Percentiles rank a stretch among this genome's conserved stretches.
phyloP scores from a whole-genome alignment of 2,329 filamentous ascomycete genomes.

The Chaetomium sp. region DNA sequence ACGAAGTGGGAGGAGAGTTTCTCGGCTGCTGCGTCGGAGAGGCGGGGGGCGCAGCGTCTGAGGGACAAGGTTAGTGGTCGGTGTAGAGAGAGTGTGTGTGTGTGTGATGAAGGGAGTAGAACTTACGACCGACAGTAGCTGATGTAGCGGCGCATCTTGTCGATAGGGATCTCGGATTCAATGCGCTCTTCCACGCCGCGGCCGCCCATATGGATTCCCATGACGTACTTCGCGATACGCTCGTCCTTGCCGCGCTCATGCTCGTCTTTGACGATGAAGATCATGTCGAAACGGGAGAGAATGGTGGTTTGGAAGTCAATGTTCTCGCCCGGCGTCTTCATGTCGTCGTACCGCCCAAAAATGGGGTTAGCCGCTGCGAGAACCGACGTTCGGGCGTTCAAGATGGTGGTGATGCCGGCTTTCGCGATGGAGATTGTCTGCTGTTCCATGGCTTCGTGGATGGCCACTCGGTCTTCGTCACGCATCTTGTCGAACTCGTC shows the following conservation, averaged over 20 bases:
- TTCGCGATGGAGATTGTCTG: conserved; percentile 99
- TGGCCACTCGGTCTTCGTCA: conserved; percentile 94
- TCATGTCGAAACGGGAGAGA: conserved; percentile 97
- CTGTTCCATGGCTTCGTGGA: conserved; percentile 99
- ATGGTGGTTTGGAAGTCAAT: conserved; percentile 99
- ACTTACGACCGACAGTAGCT: conserved; percentile 91
- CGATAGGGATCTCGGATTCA: conserved; percentile 84
- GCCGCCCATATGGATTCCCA: conserved; percentile 93
- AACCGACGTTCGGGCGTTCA: conserved; percentile 92
- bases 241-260: conserved; percentile 87
- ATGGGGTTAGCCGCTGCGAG: conserved; percentile 95
- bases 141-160: conserved; percentile 96
- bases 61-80: conserved; percentile 26
- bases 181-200: conserved; percentile 73
- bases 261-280: conserved; percentile 96
- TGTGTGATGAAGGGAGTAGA: not conserved
- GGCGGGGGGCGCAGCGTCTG: conserved; percentile 83
- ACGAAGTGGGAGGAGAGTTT: conserved; percentile 97
- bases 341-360: conserved; percentile 94
- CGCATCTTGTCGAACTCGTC: conserved; percentile 99
- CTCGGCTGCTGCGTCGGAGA: conserved; percentile 85
- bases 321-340: conserved; percentile 96
- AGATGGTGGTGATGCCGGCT: conserved; percentile 94
- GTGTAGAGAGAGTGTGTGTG: not conserved
- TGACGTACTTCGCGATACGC: conserved; percentile 91